Evolutionary conservation across 2,329 filamentous ascomycete species (phyloP), one percentile per base, ranked within the genome.

Genomic region (Neofusicoccum kwambonambiense): DNA sequence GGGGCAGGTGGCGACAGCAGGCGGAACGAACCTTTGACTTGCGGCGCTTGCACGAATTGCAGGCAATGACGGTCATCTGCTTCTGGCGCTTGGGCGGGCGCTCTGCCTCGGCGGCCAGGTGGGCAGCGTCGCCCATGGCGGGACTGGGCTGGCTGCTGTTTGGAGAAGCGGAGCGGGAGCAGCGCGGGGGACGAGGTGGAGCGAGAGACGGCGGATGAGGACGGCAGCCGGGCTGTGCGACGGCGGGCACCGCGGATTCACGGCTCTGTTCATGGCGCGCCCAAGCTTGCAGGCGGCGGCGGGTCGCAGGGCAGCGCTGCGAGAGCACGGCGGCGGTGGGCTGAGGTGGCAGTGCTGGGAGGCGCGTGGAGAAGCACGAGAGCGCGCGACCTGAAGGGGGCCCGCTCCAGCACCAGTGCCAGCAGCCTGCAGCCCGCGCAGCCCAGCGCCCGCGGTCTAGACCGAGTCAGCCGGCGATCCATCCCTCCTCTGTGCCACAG

Each of bases 31-130:
- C 61, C 39, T 64, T 64, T 42, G 61, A 64, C 44, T 64, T 64
- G 50, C 61, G 50, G 9, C 61, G 61, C 61, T 64, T 52, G 31
- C 61, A 64, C 4, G 49, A 52, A 37, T 64, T 64, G 61, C 61
- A 64, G 27, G 61, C 61, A 31, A 64, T 64, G 27, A 64, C 34
- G 27, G 61, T 64, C 61, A 64, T 64, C 42, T 54, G 51, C 22
- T 64, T 64, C 35, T 56, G 61, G 50, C 61, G 61, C 37, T 56
- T 64, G 39, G 61, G 50, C 27, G 56, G 56, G 41, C 56, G 56
- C 22, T 47, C 56, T 11, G 42, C 2, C 27, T 60, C 56, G n/a
- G 11, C 19, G n/a, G 7, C 7, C 17, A 31, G 22, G 31, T 47
- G 22, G 15, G 49, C 17, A 17, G 49, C 17, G 50, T 64, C 49